phyloP scores from a whole-genome alignment of 345 rosid species.

The Populus nigra region DNA sequence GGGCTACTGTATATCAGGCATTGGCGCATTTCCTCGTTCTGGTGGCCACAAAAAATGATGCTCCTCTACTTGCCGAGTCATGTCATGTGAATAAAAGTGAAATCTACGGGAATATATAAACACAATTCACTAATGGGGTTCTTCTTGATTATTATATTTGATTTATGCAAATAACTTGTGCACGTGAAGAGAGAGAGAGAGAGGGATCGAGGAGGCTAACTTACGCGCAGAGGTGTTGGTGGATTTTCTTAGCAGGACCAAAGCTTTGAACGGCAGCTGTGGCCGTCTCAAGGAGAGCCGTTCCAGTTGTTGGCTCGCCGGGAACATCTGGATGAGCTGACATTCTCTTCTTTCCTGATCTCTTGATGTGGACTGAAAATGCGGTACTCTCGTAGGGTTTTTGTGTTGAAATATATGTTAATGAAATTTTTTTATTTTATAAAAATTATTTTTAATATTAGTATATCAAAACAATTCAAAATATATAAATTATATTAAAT shows the following conservation, averaged over 20 bases:
- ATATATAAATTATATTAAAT: too few relatives aligned
- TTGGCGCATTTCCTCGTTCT: slow-evolving; percentile 81
- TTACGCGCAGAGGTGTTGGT: slow-evolving; percentile 90
- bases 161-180: not conserved
- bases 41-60: slow-evolving; percentile 74
- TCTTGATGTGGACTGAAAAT: not conserved
- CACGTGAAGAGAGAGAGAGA: not conserved
- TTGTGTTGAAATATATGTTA: too few relatives aligned
- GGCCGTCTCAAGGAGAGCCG: slow-evolving; percentile 59
- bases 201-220: not conserved
- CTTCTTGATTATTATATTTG: not conserved
- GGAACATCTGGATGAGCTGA: slow-evolving; percentile 46
- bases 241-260: slow-evolving; percentile 59
- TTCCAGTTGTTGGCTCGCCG: slow-evolving; percentile 54
- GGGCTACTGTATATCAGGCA: slow-evolving; percentile 69
- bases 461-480: too few relatives aligned
- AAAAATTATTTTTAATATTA: too few relatives aligned
- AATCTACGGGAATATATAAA: slow-evolving; percentile 32
- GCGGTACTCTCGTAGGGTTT: too few relatives aligned
- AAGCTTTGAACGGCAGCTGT: slow-evolving; percentile 62
- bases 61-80: slow-evolving; percentile 78
- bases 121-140: not conserved
- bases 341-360: slow-evolving; percentile 18
- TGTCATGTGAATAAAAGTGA: slow-evolving; percentile 67
- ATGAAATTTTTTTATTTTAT: too few relatives aligned